phyloP scores from a whole-genome alignment of 2,329 filamentous ascomycete genomes.

The Ceratocystis variospora region DNA sequence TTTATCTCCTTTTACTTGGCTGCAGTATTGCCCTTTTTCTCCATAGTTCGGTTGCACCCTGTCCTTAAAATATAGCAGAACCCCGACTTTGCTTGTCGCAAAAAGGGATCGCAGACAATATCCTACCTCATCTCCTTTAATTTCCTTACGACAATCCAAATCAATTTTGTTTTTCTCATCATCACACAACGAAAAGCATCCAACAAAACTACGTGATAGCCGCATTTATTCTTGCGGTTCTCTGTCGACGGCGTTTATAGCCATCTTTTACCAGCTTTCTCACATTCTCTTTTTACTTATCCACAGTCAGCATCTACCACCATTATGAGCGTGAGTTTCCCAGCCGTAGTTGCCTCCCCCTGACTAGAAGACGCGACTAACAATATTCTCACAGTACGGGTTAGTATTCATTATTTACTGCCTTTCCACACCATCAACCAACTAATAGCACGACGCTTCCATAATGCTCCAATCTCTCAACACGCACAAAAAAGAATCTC shows the following conservation, averaged over 20 bases:
- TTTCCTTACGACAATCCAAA: constrained; percentile 7
- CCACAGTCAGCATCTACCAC: constrained; percentile 3
- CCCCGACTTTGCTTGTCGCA: background rate
- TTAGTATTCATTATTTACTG: constrained; percentile 28
- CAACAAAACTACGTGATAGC: background rate
- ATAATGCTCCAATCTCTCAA: background rate
- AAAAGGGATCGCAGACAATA: background rate
- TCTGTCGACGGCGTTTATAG: background rate
- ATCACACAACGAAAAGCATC: background rate
- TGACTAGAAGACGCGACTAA: background rate
- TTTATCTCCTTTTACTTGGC: background rate
- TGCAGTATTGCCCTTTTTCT: background rate
- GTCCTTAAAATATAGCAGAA: background rate
- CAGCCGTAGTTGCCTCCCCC: too few species aligned
- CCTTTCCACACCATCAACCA: background rate
- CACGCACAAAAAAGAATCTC: background rate
- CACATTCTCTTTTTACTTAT: background rate
- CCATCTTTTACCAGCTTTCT: background rate
- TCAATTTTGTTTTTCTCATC: background rate
- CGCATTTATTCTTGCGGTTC: background rate
- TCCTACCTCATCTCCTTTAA: constrained; percentile 16
- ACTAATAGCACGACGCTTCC: background rate
- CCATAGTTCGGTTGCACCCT: background rate
- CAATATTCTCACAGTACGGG: constrained; percentile 36
- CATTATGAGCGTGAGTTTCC: constrained; percentile 15